Conservation (phyloP, 129 eudicot species). For the Escallonia rubra region DNA sequence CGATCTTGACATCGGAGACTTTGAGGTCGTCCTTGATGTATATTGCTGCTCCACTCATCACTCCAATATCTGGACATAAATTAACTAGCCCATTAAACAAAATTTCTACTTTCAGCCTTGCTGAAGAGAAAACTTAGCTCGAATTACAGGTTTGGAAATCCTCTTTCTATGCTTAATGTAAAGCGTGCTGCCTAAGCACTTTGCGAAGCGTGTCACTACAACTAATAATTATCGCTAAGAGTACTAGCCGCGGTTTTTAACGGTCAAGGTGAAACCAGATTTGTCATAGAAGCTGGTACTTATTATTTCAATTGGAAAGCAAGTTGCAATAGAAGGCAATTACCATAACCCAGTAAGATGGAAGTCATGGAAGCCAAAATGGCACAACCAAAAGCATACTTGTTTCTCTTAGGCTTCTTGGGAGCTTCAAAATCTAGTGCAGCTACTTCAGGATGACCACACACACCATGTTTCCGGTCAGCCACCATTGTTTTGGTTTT, state of each 20-base stretch:
- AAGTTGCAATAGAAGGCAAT: background rate
- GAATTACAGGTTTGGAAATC: too few species aligned
- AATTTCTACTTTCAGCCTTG: too few species aligned
- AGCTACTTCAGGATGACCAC: conserved; percentile 17
- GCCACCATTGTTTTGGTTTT: conserved; percentile 16
- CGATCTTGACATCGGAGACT: conserved; percentile 28
- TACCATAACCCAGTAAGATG: conserved; percentile 66
- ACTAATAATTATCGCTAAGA: too few species aligned
- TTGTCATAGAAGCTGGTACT: too few species aligned
- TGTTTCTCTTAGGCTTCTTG: conserved; percentile 44
- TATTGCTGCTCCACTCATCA: conserved; percentile 69
- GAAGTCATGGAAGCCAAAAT: conserved; percentile 70
- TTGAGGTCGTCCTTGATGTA: conserved; percentile 34
- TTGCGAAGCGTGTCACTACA: too few species aligned
- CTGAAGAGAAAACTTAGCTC: too few species aligned
- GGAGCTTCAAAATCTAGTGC: conserved; percentile 43
- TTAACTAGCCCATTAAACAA: too few species aligned
- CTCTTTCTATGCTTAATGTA: too few species aligned
- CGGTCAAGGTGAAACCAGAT: too few species aligned
- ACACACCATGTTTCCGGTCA: conserved; percentile 28
- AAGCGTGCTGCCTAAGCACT: too few species aligned
- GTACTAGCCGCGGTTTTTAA: too few species aligned
- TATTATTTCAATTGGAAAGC: too few species aligned
- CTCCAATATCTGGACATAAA: conserved; percentile 54
- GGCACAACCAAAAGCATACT: conserved; percentile 56